These are phyloP conservation scores for Tubosaeta sp. DNA, from an alignment of 768 basidiomycete species.

Conservation along the genomic window DNA sequence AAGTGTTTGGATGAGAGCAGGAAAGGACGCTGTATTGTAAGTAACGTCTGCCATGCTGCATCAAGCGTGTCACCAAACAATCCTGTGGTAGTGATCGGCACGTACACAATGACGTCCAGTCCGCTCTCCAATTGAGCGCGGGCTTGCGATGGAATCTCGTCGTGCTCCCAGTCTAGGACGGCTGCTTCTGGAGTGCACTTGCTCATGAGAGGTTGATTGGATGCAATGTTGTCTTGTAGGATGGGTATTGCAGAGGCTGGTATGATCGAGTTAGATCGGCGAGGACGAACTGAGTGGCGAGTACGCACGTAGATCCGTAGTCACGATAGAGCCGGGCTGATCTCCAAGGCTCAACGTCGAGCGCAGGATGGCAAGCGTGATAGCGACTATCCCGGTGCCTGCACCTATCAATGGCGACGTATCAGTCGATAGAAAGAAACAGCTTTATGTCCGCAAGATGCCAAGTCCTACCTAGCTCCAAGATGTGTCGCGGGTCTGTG, in stretches of 20 bases:
- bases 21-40: slow-evolving; percentile 86
- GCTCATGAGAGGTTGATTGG: slow-evolving; percentile 37
- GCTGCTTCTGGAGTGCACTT: slow-evolving; percentile 28
- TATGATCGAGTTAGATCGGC: neutral
- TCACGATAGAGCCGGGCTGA: slow-evolving; percentile 38
- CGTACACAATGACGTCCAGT: slow-evolving; percentile 71
- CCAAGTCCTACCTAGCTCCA: slow-evolving; percentile 63
- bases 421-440: neutral
- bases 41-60: slow-evolving; percentile 90
- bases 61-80: neutral
- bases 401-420: slow-evolving; percentile 47
- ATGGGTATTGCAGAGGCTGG: slow-evolving; percentile 79
- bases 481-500: slow-evolving; percentile 36
- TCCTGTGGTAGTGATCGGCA: slow-evolving; percentile 1
- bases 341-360: slow-evolving; percentile 28
- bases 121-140: slow-evolving; percentile 33
- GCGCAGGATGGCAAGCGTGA: slow-evolving; percentile 58
- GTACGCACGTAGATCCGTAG: slow-evolving; percentile 71
- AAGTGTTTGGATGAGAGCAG: slow-evolving; percentile 69
- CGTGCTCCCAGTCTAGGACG: slow-evolving; percentile 76
- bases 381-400: slow-evolving; percentile 79
- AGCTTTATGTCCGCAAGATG: neutral
- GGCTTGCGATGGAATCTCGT: slow-evolving; percentile 45
- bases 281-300: neutral
- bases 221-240: slow-evolving; percentile 63